Evolutionary conservation across 1,139 yeast species (phyloP).

Genomic region (Lodderomyces metapsilosis): DNA sequence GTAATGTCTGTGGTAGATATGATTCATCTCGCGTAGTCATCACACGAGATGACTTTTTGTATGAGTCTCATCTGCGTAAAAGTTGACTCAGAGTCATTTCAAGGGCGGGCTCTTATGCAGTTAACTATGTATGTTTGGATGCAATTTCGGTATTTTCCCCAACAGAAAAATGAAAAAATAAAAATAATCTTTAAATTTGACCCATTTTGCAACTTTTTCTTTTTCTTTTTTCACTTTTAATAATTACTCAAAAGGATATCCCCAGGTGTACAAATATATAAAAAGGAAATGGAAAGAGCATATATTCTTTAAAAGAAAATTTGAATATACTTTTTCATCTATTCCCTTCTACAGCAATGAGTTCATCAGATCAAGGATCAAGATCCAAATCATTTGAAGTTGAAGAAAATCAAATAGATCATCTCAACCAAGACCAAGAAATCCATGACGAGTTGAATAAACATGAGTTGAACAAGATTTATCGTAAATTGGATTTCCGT

Average conservation of each 20-base stretch:
- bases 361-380: not conserved
- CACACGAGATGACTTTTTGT: not conserved
- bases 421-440: constrained; percentile 7
- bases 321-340: too few relatives aligned
- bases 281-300: not conserved
- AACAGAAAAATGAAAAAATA: constrained; percentile 3
- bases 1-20: too few relatives aligned
- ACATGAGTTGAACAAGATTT: constrained; percentile 54
- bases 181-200: not conserved
- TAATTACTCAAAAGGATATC: not conserved
- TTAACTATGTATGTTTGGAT: constrained; percentile 9
- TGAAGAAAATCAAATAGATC: constrained; percentile 12
- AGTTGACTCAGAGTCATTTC: constrained; percentile 14
- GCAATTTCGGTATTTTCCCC: constrained; percentile 2
- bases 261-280: not conserved
- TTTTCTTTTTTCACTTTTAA: not conserved
- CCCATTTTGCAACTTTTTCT: constrained; percentile 6
- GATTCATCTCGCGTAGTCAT: too few relatives aligned
- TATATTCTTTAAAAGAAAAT: not conserved
- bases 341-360: too few relatives aligned
- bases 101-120: not conserved
- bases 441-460: constrained; percentile 1
- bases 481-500: constrained; percentile 64
- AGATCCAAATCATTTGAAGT: constrained; percentile 8
- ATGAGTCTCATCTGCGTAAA: constrained; percentile 1